Evolutionary conservation across 225 moss, liverwort and hornwort genomes (phyloP).

Genomic region (Antitrichia curtipendula): DNA sequence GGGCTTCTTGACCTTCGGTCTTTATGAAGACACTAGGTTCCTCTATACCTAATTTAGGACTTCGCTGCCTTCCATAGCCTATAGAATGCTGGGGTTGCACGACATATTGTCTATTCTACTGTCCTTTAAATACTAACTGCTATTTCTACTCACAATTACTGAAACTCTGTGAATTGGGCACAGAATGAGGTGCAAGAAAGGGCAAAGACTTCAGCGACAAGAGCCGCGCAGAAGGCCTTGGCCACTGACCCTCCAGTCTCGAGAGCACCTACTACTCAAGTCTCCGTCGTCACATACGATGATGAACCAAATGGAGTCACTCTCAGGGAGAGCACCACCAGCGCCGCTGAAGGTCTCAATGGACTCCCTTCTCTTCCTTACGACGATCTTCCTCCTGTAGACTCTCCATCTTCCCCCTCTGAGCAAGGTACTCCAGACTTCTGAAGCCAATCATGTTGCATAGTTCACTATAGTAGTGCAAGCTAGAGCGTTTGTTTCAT

Average conservation of each 20-base stretch:
- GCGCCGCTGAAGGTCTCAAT: conserved; percentile 11
- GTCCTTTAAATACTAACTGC: background rate
- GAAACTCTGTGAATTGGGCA: background rate
- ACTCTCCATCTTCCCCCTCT: conserved; percentile 6
- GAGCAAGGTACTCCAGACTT: conserved; percentile 28
- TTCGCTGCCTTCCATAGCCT: background rate
- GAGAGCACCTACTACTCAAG: background rate
- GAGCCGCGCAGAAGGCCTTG: conserved; percentile 62
- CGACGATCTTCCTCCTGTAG: conserved; percentile 21
- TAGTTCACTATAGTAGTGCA: background rate
- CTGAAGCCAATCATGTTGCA: conserved; percentile 5
- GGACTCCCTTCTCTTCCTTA: conserved; percentile 47
- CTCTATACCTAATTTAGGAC: background rate
- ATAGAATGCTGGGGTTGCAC: background rate
- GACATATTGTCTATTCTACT: background rate
- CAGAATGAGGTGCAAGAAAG: conserved; percentile 92
- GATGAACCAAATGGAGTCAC: background rate
- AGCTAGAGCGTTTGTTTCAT: background rate
- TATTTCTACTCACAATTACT: background rate
- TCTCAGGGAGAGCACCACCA: conserved; percentile 20
- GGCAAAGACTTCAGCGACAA: conserved; percentile 49
- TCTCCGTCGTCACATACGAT: conserved; percentile 2
- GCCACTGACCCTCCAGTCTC: conserved; percentile 3
- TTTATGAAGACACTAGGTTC: background rate
- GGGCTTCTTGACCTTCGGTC: background rate